Evolutionary conservation across 345 rosid species (phyloP), one percentile per base, ranked within the genome.

Genomic region (Psidium friedrichsthalianum): DNA sequence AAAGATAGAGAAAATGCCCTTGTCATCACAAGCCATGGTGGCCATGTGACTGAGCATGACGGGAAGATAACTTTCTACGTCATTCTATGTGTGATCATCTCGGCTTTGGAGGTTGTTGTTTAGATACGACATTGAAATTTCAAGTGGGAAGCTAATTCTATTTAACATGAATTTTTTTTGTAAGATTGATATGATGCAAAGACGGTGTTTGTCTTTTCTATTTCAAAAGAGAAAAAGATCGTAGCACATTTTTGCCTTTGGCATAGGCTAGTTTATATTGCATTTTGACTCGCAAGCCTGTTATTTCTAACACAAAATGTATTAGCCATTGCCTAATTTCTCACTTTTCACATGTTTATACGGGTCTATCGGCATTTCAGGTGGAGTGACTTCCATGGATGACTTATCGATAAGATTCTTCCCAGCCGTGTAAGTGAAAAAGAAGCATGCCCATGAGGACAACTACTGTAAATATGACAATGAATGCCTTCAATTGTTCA

Each of bases 101-200:
- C 94, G 8, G 96, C 95, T 61, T 84, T 87, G 82, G 95, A 93
- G 96, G 95, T 92, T 58, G 90, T 92, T 42, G 74, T 8, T 61
- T 3, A 40, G 74, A 14, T 61, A 61, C 21, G 40, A 61, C 1
- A 61, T 61, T 2, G 96, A 95, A 61, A 92, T 94, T 86, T 94
- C 95, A 85, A 94, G 96, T 93, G 25, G 36, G 83, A 61, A 61
- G 27, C 69, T 58, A 5, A n/a, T n/a, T 58, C 13, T 27, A 1
- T 47, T 44, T 47, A 0, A 47, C 13, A 0, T 80, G 4, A 20
- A 11, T 13, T 18, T 0, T 47, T 6, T 27, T 27, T 61, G 74
- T 14, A 27, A 61, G 21, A 61, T 61, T 61, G 44, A 61, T 27
- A 14, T 16, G 74, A 61, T 61, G 74, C 2, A 61, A 27, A 61